Conservation (phyloP, 257 asterid genomes). For the Cruciata laevipes region DNA sequence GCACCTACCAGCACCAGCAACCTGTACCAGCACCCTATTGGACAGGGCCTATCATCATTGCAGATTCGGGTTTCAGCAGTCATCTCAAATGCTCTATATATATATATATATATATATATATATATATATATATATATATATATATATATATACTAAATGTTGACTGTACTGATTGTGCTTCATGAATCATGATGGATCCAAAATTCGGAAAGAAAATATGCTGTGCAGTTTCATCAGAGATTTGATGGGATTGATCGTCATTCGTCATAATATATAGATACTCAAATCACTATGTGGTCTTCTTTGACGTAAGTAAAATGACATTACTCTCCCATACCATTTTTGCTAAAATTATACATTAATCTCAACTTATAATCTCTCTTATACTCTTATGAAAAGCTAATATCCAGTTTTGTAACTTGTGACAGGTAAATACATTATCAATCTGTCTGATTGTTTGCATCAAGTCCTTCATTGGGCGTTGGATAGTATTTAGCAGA, state of each 20-base stretch:
- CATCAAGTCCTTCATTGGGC: conserved; percentile 99
- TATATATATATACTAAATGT: no score
- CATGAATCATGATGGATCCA: conserved; percentile 99
- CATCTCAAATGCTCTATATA: conserved; percentile 89
- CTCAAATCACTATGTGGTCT: conserved; percentile 89
- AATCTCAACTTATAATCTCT: background rate
- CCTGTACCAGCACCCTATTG: no score
- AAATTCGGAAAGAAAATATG: conserved; percentile 94
- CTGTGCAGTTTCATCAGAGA: conserved; percentile 93
- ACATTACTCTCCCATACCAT: background rate
- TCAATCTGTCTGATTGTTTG: conserved; percentile 92
- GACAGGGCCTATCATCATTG: no score
- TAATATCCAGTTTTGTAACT: conserved; percentile 16
- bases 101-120: no score
- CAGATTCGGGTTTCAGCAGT: conserved; percentile 95
- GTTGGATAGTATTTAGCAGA: conserved; percentile 75
- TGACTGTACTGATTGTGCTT: conserved; percentile 99
- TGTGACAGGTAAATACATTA: conserved; percentile 80
- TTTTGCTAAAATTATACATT: background rate
- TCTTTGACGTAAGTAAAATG: conserved; percentile 65
- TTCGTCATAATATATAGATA: no score
- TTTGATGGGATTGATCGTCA: conserved; percentile 95
- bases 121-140: no score
- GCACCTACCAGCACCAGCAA: no score
- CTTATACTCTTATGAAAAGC: conserved; percentile 12